Evolutionary conservation across 495 filamentous ascomycete species (phyloP).

Genomic region (Penicillium turbatum): DNA sequence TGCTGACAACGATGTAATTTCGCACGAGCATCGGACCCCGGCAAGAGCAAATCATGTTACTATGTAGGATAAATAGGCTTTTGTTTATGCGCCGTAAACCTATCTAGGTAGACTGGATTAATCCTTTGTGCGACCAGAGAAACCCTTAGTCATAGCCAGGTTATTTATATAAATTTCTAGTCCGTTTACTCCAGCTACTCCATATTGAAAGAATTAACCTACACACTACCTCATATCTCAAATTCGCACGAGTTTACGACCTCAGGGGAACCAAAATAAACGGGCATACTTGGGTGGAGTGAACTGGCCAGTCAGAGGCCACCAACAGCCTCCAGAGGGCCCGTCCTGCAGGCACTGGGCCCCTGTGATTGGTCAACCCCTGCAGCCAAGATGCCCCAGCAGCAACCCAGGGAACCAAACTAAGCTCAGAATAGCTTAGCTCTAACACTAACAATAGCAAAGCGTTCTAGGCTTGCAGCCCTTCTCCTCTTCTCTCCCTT

Average conservation of each 20-base stretch:
- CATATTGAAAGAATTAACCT: neutral
- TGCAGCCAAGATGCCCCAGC: neutral
- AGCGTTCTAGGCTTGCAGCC: constrained; percentile 13
- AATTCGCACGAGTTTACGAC: neutral
- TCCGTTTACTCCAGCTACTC: too few relatives aligned
- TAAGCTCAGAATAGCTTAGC: constrained; percentile 4
- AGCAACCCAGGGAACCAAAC: constrained; percentile 1
- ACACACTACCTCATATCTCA: neutral
- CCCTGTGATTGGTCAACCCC: neutral
- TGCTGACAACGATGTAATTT: neutral
- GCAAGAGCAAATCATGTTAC: neutral
- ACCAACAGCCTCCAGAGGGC: neutral
- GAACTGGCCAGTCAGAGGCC: neutral
- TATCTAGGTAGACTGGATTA: neutral
- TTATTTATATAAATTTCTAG: too few relatives aligned
- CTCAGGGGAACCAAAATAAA: constrained; percentile 5
- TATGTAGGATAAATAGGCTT: neutral
- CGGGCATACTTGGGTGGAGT: constrained; percentile 3
- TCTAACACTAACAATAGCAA: constrained; percentile 7
- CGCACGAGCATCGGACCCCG: neutral
- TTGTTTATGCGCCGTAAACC: neutral
- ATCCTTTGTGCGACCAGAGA: neutral
- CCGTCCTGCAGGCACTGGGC: neutral
- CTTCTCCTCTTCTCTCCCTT: constrained; percentile 23
- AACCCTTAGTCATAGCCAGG: too few relatives aligned